phyloP scores from a whole-genome alignment of 371 early-diverging fungal species.

The Choanephora cucurbitarum region DNA sequence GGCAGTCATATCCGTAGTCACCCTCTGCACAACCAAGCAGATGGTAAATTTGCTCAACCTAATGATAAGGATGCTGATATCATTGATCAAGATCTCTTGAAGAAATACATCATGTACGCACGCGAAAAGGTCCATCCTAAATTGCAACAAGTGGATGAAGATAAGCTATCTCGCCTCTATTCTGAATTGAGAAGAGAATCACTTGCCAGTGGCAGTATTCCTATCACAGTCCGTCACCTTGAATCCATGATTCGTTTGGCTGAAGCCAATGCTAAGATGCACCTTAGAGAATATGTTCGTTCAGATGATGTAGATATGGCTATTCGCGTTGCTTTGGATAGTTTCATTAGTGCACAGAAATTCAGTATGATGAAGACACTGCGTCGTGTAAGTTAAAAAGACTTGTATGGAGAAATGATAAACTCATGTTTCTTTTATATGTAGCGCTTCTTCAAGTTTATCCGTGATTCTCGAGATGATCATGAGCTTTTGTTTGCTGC shows the following conservation, averaged over 20 bases:
- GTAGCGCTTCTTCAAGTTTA: slow-evolving; percentile 84
- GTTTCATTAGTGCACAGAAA: slow-evolving; percentile 98
- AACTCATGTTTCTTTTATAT: slow-evolving; percentile 2
- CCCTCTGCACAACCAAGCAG: slow-evolving; percentile 59
- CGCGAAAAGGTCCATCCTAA: slow-evolving; percentile 86
- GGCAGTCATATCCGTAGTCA: slow-evolving; percentile 90
- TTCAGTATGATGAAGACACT: slow-evolving; percentile 87
- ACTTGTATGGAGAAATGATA: neutral
- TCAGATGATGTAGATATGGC: slow-evolving; percentile 96
- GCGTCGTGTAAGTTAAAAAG: slow-evolving; percentile 50
- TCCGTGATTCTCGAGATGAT: slow-evolving; percentile 75
- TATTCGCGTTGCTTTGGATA: slow-evolving; percentile 90
- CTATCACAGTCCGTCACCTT: slow-evolving; percentile 98
- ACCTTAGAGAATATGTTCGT: slow-evolving; percentile 92
- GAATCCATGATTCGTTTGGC: slow-evolving; percentile 98
- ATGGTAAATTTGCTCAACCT: slow-evolving; percentile 37
- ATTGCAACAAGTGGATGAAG: slow-evolving; percentile 86
- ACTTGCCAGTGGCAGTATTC: slow-evolving; percentile 86
- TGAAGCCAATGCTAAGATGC: slow-evolving; percentile 98
- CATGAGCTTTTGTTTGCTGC: slow-evolving; percentile 78
- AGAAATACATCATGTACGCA: slow-evolving; percentile 98
- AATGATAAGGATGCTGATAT: slow-evolving; percentile 55
- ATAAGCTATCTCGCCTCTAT: slow-evolving; percentile 87
- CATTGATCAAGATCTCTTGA: slow-evolving; percentile 85
- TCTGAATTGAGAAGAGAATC: slow-evolving; percentile 95